phyloP scores from a whole-genome alignment of 148 eudicot genomes.

The Silene latifolia region DNA sequence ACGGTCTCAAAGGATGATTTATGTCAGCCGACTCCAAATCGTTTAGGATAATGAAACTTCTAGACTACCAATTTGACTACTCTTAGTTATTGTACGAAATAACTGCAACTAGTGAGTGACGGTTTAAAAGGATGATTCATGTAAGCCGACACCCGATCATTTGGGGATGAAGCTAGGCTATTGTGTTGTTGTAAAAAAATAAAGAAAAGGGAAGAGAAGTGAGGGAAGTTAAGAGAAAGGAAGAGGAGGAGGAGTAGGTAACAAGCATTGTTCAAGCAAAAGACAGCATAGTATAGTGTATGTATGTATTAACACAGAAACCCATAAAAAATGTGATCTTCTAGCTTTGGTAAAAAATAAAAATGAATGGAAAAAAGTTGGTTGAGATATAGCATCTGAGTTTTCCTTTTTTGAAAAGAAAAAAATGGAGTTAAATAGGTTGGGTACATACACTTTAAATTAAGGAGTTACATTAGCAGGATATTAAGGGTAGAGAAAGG shows the following conservation, averaged over 20 bases:
- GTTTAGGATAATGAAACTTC: too few species aligned
- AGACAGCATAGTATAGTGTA: not conserved
- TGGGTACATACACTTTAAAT: not conserved
- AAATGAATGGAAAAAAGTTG: not conserved
- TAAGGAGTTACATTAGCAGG: conserved; percentile 3
- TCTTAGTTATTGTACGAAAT: too few species aligned
- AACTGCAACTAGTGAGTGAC: too few species aligned
- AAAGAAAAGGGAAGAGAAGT: conserved; percentile 17
- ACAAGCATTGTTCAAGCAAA: conserved; percentile 74
- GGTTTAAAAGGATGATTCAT: too few species aligned
- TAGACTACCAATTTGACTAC: too few species aligned
- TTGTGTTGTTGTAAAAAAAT: not conserved
- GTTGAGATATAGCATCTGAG: not conserved
- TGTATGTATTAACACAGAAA: not conserved
- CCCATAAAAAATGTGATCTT: not conserved
- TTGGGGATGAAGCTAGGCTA: not conserved
- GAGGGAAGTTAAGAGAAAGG: conserved; percentile 10
- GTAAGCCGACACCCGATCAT: too few species aligned
- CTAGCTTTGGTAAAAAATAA: not conserved
- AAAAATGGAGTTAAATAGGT: not conserved
- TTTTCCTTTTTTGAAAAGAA: not conserved
- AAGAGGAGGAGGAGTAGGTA: conserved; percentile 55
- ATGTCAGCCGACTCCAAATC: too few species aligned
- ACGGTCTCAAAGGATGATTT: not conserved
- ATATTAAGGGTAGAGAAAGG: conserved; percentile 11